These are phyloP conservation scores for Endothia cerciana DNA, from an alignment of 2,329 filamentous ascomycete genomes.

Conservation along the genomic window DNA sequence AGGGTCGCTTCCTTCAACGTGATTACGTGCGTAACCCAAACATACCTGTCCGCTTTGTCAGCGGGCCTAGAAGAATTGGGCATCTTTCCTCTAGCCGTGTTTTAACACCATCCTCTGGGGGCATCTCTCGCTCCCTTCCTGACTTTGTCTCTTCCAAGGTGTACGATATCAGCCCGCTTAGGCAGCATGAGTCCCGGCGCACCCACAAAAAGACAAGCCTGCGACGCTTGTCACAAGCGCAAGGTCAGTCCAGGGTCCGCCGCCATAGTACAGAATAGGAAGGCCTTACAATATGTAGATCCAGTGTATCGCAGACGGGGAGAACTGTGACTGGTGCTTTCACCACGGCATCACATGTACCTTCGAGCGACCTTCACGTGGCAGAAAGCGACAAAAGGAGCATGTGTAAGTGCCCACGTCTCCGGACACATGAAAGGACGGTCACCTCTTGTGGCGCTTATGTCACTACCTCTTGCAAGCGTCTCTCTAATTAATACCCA, in stretches of 20 bases:
- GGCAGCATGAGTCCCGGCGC: neutral
- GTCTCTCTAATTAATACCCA: neutral
- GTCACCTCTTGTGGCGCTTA: neutral
- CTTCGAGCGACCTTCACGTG: slow-evolving; percentile 39
- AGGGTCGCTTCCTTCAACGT: too few relatives aligned
- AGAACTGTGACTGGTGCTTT: slow-evolving; percentile 54
- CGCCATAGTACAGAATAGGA: neutral
- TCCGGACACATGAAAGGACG: neutral
- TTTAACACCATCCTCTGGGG: neutral
- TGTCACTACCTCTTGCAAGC: neutral
- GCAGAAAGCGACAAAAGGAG: neutral
- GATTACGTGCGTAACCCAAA: too few relatives aligned
- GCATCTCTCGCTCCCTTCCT: neutral
- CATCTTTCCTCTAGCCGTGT: too few relatives aligned
- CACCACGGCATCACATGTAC: slow-evolving; percentile 53
- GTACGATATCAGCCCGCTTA: neutral
- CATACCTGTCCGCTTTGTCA: neutral
- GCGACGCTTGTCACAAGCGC: slow-evolving; percentile 54
- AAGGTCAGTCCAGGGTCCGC: slow-evolving; percentile 42
- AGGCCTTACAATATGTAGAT: slow-evolving; percentile 41
- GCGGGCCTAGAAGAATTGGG: neutral
- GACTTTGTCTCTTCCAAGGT: neutral
- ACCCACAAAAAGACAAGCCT: slow-evolving; percentile 41
- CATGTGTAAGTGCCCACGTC: neutral
- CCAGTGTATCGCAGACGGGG: slow-evolving; percentile 50